A percentile compares a stretch with the other conserved stretches of the same genome.
phyloP scores from a whole-genome alignment of 371 early-diverging fungal species.

The Syncephalastrum contaminatum region DNA sequence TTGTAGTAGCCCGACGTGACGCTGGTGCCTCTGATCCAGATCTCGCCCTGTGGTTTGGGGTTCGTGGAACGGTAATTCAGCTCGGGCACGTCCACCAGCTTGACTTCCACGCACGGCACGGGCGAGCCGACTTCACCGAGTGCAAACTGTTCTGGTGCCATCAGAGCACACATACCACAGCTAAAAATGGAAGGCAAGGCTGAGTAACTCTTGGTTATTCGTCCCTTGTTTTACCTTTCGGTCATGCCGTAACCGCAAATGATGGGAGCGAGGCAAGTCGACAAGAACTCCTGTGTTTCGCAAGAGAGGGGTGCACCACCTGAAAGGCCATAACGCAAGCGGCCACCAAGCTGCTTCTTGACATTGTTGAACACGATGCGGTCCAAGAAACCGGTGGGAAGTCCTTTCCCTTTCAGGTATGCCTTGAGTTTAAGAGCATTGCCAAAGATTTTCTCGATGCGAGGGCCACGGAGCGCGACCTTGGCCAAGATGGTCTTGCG shows the following conservation, averaged over 20 bases:
- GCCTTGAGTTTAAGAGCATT: constrained; percentile 56
- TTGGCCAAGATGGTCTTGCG: constrained; percentile 68
- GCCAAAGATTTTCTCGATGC: constrained; percentile 46
- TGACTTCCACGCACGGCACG: constrained; percentile 80
- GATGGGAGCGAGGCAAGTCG: constrained; percentile 63
- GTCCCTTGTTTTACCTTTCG: constrained; percentile 15
- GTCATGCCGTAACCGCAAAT: constrained; percentile 72
- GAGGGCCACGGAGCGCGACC: constrained; percentile 28
- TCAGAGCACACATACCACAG: constrained; percentile 40
- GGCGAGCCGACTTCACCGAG: constrained; percentile 82
- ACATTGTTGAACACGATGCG: constrained; percentile 73
- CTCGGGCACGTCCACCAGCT: constrained; percentile 88
- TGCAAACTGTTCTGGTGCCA: constrained; percentile 60
- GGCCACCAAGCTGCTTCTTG: constrained; percentile 73
- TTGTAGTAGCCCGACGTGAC: constrained; percentile 69
- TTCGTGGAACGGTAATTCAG: constrained; percentile 71
- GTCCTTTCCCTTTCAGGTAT: constrained; percentile 40
- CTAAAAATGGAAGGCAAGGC: background rate
- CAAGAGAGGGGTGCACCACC: constrained; percentile 83
- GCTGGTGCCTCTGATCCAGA: constrained; percentile 80
- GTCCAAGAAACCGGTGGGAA: constrained; percentile 66
- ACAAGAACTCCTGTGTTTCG: constrained; percentile 71
- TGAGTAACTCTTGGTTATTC: background rate
- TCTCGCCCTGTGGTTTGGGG: constrained; percentile 80
- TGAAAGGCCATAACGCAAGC: constrained; percentile 68